A percentile compares a stretch with the other conserved stretches of the same genome.
phyloP scores from a whole-genome alignment of 768 basidiomycete species.

The Phaffia australis region DNA sequence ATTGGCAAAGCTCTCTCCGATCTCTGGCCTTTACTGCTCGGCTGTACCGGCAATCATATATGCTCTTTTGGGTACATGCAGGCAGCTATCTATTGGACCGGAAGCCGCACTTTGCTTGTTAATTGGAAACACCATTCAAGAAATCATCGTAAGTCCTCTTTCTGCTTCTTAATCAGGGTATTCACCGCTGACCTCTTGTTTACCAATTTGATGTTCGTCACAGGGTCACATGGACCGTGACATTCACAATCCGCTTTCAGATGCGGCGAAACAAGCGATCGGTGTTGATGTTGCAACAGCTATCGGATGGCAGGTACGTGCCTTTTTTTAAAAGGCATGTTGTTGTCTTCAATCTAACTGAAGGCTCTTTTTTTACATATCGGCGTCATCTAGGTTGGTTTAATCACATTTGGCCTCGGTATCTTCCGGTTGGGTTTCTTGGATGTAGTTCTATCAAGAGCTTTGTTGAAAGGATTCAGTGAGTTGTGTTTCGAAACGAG shows the following conservation, averaged over 20 bases:
- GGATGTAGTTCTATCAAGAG: slow-evolving; percentile 83
- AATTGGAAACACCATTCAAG: slow-evolving; percentile 72
- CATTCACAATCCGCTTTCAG: slow-evolving; percentile 40
- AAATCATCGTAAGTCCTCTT: slow-evolving; percentile 39
- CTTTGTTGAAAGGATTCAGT: slow-evolving; percentile 76
- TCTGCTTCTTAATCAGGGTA: not conserved
- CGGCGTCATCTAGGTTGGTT: slow-evolving; percentile 49
- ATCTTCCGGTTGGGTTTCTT: slow-evolving; percentile 83
- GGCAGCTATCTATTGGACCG: slow-evolving; percentile 47
- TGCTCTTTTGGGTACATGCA: slow-evolving; percentile 72
- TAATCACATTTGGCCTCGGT: slow-evolving; percentile 75
- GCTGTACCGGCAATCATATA: slow-evolving; percentile 81
- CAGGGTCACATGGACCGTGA: slow-evolving; percentile 40
- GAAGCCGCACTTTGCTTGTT: slow-evolving; percentile 80
- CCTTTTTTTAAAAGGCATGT: not conserved
- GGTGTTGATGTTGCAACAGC: slow-evolving; percentile 64
- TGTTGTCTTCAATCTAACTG: not conserved
- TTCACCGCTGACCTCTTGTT: not conserved
- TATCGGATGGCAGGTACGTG: slow-evolving; percentile 65
- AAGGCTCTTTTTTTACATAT: not conserved
- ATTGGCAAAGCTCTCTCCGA: slow-evolving; percentile 50
- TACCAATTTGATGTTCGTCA: not conserved
- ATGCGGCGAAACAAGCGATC: slow-evolving; percentile 44
- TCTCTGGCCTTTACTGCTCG: slow-evolving; percentile 76
- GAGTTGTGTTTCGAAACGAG: slow-evolving; percentile 34